Conservation (phyloP, 768 basidiomycete genomes). For the Lactarius indigo region DNA sequence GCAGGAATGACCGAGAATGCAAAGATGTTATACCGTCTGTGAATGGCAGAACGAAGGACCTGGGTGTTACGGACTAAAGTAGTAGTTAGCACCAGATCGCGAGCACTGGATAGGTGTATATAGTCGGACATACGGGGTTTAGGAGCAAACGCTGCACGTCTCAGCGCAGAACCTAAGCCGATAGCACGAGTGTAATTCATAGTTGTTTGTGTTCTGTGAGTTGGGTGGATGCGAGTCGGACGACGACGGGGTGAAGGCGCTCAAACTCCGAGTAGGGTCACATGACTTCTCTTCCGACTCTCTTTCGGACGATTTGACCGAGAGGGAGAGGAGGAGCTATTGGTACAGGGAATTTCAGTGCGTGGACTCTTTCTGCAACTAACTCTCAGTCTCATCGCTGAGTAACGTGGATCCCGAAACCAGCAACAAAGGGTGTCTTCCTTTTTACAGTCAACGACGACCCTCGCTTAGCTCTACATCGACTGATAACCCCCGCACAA, state of each 20-base stretch:
- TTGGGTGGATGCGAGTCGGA: not conserved
- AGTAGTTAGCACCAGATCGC: not conserved
- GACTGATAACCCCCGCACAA: conserved; percentile 62
- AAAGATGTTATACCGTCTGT: conserved; percentile 25
- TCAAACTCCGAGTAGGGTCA: not conserved
- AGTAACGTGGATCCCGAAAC: conserved; percentile 59
- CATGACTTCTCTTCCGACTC: not conserved
- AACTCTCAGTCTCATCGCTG: too few species aligned
- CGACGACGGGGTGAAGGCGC: not conserved
- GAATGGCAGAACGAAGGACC: conserved; percentile 12
- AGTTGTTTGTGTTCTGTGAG: not conserved
- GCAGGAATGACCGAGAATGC: not conserved
- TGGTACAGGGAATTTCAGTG: too few species aligned
- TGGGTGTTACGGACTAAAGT: conserved; percentile 25
- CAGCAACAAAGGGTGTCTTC: conserved; percentile 86
- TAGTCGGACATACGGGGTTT: conserved; percentile 30
- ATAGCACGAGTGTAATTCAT: conserved; percentile 48
- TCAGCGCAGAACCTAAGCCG: conserved; percentile 55
- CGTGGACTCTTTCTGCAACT: too few species aligned
- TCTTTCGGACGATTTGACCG: too few species aligned
- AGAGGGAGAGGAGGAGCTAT: too few species aligned
- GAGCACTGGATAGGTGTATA: not conserved
- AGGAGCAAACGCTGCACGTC: conserved; percentile 43
- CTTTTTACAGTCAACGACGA: conserved; percentile 88
- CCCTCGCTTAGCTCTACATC: conserved; percentile 56